A percentile compares a stretch with the other conserved stretches of the same genome.
These are phyloP conservation scores for Coniosporium apollinis DNA, from an alignment of 495 filamentous ascomycete species.

Conservation along the genomic window DNA sequence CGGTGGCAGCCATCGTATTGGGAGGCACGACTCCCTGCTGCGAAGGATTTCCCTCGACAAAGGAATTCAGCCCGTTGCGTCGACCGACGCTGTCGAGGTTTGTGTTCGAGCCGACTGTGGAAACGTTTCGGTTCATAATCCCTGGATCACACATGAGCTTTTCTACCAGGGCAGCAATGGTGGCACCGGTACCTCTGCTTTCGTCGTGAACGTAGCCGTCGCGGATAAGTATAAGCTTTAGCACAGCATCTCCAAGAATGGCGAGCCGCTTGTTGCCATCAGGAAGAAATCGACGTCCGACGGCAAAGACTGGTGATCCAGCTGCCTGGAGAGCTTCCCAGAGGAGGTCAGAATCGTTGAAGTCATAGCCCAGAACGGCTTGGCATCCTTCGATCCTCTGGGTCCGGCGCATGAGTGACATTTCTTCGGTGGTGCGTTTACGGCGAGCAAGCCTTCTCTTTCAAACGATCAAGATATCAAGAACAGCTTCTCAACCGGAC, in stretches of 20 bases:
- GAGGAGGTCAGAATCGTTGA: neutral
- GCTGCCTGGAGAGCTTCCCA: neutral
- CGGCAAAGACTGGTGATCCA: too few relatives aligned
- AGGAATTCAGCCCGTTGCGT: neutral
- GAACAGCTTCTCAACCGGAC: too few relatives aligned
- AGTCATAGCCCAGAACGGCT: neutral
- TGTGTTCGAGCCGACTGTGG: neutral
- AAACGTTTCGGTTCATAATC: too few relatives aligned
- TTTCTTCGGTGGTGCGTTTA: too few relatives aligned
- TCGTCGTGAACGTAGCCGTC: neutral
- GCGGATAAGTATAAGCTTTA: neutral
- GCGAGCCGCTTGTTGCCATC: neutral
- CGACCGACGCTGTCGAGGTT: neutral
- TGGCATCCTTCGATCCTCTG: constrained; percentile 2
- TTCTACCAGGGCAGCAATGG: too few relatives aligned
- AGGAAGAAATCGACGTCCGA: neutral
- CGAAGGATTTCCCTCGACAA: neutral
- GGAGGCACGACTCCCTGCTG: neutral
- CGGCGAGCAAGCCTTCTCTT: too few relatives aligned
- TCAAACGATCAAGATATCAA: too few relatives aligned
- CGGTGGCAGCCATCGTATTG: neutral
- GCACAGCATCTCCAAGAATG: neutral
- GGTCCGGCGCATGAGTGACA: too few relatives aligned
- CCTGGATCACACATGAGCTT: too few relatives aligned
- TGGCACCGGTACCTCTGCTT: neutral